These are phyloP conservation scores for Coemansia sp. DNA, from an alignment of 192 early-diverging fungal species.

Conservation along the genomic window DNA sequence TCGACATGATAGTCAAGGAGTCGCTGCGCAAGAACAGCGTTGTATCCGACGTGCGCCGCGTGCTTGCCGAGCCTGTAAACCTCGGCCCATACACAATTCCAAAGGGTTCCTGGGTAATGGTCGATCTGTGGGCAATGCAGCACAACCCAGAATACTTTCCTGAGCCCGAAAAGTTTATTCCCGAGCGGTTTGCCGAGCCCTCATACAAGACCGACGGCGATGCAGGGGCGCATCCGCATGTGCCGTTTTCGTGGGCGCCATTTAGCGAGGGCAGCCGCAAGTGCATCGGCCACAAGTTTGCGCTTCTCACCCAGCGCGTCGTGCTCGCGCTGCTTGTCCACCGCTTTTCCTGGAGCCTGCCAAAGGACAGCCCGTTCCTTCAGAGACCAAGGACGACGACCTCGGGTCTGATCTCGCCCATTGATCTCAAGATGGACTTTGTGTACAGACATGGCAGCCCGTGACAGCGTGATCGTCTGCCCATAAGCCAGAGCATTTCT, in stretches of 20 bases:
- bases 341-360: conserved; percentile 46
- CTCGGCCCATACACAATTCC: conserved; percentile 56
- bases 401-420: conserved; percentile 44
- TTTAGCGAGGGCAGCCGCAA: conserved; percentile 59
- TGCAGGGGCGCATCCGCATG: not conserved
- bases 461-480: not conserved
- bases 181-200: conserved; percentile 54
- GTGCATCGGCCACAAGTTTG: conserved; percentile 64
- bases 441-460: not conserved
- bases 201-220: not conserved
- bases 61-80: conserved; percentile 52
- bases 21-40: conserved; percentile 49
- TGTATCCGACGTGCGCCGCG: conserved; percentile 33
- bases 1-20: conserved; percentile 58
- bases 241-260: conserved; percentile 56
- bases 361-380: conserved; percentile 39
- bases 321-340: conserved; percentile 55
- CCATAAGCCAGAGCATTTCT: not conserved
- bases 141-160: conserved; percentile 53
- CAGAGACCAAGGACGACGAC: conserved; percentile 28
- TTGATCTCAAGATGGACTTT: conserved; percentile 28
- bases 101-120: conserved; percentile 52
- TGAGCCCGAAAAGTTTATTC: conserved; percentile 54
- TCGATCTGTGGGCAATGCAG: conserved; percentile 61
- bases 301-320: conserved; percentile 61